Base-by-base conservation (phyloP, 129 eudicot species). In the Dittrichia graveolens region DNA sequence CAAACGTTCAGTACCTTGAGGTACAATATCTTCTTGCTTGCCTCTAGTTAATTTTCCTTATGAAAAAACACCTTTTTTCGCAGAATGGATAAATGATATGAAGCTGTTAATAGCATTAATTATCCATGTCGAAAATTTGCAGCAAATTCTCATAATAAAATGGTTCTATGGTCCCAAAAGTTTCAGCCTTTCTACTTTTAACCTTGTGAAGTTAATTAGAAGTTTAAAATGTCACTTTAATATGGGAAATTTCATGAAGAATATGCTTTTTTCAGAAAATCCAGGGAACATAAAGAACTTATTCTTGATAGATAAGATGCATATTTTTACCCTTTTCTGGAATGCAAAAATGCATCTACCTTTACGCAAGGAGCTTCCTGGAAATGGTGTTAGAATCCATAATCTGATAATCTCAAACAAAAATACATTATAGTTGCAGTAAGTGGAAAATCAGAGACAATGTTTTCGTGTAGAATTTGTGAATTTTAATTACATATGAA, bases 1-100 rank as follows among this genome's bases (percentile, higher is more conserved):
- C 81, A 71, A 88, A 88, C 75, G 76, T 85, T 70, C 86, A 8
- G 57, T 88, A 83, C 74, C 81, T 85, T 63, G 95, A 88, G 95
- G 90, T 80, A 82, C 24, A 14, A 40, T 63, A 38, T 13, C 44
- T 69, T 35, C 49, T 18, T 41, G 75, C 62, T 73, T 41, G 75
- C 62, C 69, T 47, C 75, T 71, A 16, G 9, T 69, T 41, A 41
- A 12, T 10, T 5, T 38, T 37, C 9, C 5, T 38, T 14, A 3
- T 13, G 14, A 6, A 41, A 12, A 57, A 34, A 0, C 10, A 46
- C 55, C 11, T 35, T 19, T 10, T n/a, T 41, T 48, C 11, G n/a
- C 65, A 35, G 43, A 6, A 55, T 19, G 12, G 65, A 65, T 44
- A 13, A 42, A 55, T 31, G 38, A 19, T 41, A 18, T 15, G 14